Evolutionary conservation across 1,284 basidiomycete genomes (phyloP).

Genomic region (Ganoderma sinense): DNA sequence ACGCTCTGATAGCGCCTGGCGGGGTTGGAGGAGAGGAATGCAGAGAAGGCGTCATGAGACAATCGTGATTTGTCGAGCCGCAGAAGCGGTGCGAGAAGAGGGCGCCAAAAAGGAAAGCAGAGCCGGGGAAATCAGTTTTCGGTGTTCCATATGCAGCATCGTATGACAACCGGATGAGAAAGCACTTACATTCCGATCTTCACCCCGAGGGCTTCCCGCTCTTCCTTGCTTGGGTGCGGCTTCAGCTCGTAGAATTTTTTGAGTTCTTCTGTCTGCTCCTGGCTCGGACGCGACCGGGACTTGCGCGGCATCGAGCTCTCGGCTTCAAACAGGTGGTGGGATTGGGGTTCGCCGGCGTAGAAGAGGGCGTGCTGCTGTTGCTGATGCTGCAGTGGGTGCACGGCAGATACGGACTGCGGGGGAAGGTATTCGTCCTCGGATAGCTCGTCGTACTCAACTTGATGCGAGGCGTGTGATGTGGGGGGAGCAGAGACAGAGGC

Average conservation of each 20-base stretch:
- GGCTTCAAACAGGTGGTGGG: conserved; percentile 53
- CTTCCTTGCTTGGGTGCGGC: conserved; percentile 71
- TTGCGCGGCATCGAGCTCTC: conserved; percentile 56
- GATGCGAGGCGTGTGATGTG: conserved; percentile 36
- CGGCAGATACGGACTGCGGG: conserved; percentile 18
- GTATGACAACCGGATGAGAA: conserved; percentile 27
- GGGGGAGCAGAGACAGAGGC: conserved; percentile 47
- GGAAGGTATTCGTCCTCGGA: conserved; percentile 42
- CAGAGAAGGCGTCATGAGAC: conserved; percentile 31
- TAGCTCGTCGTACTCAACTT: conserved; percentile 55
- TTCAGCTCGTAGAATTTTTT: conserved; percentile 66
- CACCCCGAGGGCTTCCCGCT: conserved; percentile 66
- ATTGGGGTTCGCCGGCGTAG: conserved; percentile 55
- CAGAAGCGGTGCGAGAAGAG: conserved; percentile 9
- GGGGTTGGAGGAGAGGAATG: neutral
- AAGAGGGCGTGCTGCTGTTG: conserved; percentile 47
- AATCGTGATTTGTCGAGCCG: conserved; percentile 26
- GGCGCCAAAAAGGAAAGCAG: conserved; percentile 23
- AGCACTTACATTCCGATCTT: conserved; percentile 74
- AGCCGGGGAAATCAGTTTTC: conserved; percentile 29
- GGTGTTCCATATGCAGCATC: conserved; percentile 21
- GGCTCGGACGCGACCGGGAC: conserved; percentile 67
- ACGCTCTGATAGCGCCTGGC: conserved; percentile 77
- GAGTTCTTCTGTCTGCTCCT: conserved; percentile 71
- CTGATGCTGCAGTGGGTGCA: conserved; percentile 31